These are phyloP conservation scores for Terfezia claveryi DNA, from an alignment of 495 filamentous ascomycete genomes.

Conservation along the genomic window DNA sequence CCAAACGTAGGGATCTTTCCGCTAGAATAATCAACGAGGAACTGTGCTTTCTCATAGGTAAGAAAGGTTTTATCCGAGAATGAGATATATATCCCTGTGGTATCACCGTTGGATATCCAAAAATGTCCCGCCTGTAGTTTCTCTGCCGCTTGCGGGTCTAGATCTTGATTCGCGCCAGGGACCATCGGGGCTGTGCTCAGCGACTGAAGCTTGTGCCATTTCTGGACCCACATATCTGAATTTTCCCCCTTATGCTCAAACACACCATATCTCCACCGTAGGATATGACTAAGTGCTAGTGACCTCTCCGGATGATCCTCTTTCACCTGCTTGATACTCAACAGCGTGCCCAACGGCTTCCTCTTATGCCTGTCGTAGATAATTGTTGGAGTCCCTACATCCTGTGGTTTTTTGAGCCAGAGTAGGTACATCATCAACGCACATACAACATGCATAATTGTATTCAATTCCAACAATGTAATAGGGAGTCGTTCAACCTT, in stretches of 20 bases:
- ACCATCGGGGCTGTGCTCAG: background rate
- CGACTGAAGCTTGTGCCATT: background rate
- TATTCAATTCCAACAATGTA: slow-evolving; percentile 4
- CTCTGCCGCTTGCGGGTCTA: background rate
- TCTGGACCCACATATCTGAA: background rate
- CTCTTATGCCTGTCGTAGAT: background rate
- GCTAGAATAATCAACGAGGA: background rate
- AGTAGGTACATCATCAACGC: slow-evolving; percentile 4
- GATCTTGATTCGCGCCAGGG: background rate
- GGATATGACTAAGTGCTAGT: background rate
- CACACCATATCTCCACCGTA: background rate
- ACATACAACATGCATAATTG: slow-evolving; percentile 4
- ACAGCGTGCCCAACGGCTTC: background rate
- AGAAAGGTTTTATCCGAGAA: background rate
- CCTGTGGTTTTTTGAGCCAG: slow-evolving; percentile 5
- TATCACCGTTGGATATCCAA: background rate
- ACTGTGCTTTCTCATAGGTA: background rate
- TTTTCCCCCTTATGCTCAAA: background rate
- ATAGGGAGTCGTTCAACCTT: slow-evolving; percentile 1
- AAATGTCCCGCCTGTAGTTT: background rate
- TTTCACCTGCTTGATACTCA: background rate
- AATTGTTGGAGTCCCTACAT: background rate
- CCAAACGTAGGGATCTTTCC: background rate
- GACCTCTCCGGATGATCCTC: background rate
- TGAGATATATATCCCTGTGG: background rate